Percentiles rank a stretch among this genome's conserved stretches.
phyloP scores from a whole-genome alignment of 2,329 filamentous ascomycete species.

The Ascochyta fabae region DNA sequence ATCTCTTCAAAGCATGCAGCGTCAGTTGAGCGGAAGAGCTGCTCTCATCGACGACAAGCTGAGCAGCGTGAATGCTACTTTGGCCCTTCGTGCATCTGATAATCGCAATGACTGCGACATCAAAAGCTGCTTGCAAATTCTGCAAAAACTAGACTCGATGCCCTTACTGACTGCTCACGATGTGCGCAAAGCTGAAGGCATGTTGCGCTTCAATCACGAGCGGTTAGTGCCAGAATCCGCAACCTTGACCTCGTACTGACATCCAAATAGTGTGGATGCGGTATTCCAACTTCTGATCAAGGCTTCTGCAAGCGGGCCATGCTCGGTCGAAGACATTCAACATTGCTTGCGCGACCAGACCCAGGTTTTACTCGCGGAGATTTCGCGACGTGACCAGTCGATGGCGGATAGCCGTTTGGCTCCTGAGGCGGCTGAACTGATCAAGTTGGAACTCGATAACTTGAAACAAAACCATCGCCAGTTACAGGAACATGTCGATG shows the following conservation, averaged over 20 bases:
- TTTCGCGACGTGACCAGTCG: slow-evolving; percentile 30
- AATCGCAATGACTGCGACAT: slow-evolving; percentile 6
- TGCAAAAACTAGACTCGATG: slow-evolving; percentile 25
- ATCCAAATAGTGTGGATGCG: slow-evolving; percentile 3
- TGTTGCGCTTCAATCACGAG: slow-evolving; percentile 31
- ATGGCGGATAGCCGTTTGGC: slow-evolving; percentile 21
- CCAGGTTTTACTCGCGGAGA: slow-evolving; percentile 20
- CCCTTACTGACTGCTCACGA: slow-evolving; percentile 30
- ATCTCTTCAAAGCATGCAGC: slow-evolving; percentile 23
- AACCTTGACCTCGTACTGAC: neutral
- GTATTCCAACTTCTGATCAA: slow-evolving; percentile 17
- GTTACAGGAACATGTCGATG: slow-evolving; percentile 19
- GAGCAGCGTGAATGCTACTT: neutral
- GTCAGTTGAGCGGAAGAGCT: slow-evolving; percentile 23
- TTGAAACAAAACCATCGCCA: slow-evolving; percentile 21
- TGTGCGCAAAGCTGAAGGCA: slow-evolving; percentile 29
- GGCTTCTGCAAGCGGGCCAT: neutral
- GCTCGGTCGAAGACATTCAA: slow-evolving; percentile 15
- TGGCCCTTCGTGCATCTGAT: slow-evolving; percentile 8
- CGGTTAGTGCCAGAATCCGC: slow-evolving; percentile 19
- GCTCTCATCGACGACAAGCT: slow-evolving; percentile 13
- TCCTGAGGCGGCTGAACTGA: slow-evolving; percentile 19
- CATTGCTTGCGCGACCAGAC: slow-evolving; percentile 25
- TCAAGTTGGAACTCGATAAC: slow-evolving; percentile 24
- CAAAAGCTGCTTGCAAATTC: slow-evolving; percentile 25